Percentiles rank a stretch among this genome's conserved stretches.
These are phyloP conservation scores for Neoboletus subvelutipes DNA, from an alignment of 768 basidiomycete species.

Conservation along the genomic window DNA sequence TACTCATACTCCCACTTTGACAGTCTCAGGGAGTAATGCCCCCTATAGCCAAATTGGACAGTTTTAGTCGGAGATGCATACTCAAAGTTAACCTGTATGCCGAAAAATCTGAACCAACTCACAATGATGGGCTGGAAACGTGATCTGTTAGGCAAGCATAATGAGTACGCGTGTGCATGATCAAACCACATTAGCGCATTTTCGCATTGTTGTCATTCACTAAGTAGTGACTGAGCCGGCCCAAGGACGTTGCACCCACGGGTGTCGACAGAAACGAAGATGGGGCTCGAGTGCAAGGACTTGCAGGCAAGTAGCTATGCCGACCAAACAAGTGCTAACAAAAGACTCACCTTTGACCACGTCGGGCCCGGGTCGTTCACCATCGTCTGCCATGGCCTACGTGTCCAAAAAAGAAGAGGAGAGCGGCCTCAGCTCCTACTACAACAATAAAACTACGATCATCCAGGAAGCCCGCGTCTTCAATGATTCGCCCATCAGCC, in stretches of 20 bases:
- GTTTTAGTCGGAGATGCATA: not conserved
- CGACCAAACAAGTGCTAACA: constrained; percentile 28
- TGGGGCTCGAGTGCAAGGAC: not conserved
- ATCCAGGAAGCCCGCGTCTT: constrained; percentile 98
- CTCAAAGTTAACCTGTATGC: not conserved
- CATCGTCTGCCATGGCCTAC: constrained; percentile 66
- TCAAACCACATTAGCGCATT: not conserved
- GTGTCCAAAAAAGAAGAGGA: constrained; percentile 97
- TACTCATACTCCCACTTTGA: not conserved
- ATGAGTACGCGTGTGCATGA: not conserved
- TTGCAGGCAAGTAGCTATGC: not conserved
- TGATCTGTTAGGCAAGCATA: not conserved
- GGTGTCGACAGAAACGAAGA: not conserved
- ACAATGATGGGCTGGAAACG: not conserved
- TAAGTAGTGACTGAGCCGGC: not conserved
- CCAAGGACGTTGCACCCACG: not conserved
- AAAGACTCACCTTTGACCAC: constrained; percentile 18
- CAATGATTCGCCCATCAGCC: constrained; percentile 99
- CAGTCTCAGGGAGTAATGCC: not conserved
- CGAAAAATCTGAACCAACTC: not conserved
- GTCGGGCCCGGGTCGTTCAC: constrained; percentile 17
- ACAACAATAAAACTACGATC: constrained; percentile 97
- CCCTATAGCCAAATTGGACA: not conserved
- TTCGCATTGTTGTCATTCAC: not conserved
- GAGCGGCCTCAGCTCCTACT: constrained; percentile 85